A percentile compares a stretch with the other conserved stretches of the same genome.
Conservation (phyloP, 331 rosid genomes). For the Prunus yedoensis region DNA sequence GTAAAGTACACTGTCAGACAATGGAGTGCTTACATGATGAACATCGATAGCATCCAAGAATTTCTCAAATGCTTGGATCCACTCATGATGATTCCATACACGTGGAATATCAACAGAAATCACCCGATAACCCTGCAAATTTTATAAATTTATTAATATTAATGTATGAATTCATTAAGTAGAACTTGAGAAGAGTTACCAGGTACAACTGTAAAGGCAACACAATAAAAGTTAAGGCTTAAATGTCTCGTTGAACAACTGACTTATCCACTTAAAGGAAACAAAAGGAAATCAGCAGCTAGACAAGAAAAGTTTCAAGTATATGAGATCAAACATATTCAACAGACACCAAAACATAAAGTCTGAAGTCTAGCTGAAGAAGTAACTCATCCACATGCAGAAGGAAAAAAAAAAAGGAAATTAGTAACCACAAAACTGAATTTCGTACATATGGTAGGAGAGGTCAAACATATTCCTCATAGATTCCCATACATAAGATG, state of each 20-base stretch:
- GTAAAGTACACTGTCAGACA: not conserved
- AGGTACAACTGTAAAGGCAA: not conserved
- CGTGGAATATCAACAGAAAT: conserved; percentile 95
- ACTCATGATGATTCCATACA: conserved; percentile 93
- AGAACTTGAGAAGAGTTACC: not conserved
- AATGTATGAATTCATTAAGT: not conserved
- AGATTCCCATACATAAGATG: not conserved
- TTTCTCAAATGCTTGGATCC: conserved; percentile 97
- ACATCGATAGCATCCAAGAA: conserved; percentile 99
- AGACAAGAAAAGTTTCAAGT: not conserved
- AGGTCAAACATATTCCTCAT: not conserved
- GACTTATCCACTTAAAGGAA: conserved; percentile 6
- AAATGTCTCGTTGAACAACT: not conserved
- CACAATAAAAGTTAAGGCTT: not conserved
- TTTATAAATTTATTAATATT: not conserved
- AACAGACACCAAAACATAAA: not conserved
- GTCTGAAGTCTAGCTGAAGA: too few species aligned
- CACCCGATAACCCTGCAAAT: conserved; percentile 85
- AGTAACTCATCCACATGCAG: too few species aligned
- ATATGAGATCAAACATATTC: not conserved
- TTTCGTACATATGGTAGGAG: not conserved
- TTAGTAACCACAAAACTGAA: not conserved
- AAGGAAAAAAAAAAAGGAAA: not conserved
- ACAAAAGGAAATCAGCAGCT: not conserved
- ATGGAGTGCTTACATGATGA: conserved; percentile 71